Conservation (phyloP, 352 stramenopile genomes). For the Aphanomyces astaci region DNA sequence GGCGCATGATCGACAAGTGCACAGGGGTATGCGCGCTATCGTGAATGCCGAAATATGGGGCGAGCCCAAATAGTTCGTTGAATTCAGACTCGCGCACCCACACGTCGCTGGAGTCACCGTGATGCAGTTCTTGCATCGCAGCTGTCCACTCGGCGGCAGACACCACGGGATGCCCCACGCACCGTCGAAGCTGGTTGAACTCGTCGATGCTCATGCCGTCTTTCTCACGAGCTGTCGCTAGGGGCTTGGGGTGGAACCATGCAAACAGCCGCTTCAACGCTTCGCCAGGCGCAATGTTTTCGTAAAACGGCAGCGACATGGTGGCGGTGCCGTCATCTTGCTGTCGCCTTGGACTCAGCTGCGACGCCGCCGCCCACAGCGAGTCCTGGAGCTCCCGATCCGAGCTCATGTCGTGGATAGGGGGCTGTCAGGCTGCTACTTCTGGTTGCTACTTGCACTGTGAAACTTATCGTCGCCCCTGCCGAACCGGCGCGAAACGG, state of each 20-base stretch:
- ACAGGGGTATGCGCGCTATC: slow-evolving; percentile 88
- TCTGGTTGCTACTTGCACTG: not conserved
- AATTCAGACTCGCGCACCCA: slow-evolving; percentile 34
- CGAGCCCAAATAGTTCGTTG: slow-evolving; percentile 45
- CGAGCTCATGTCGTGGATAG: not conserved
- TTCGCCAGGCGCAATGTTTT: slow-evolving; percentile 40
- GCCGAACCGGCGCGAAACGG: not conserved
- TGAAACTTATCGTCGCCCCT: not conserved
- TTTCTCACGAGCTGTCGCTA: not conserved
- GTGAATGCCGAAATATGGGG: slow-evolving; percentile 61
- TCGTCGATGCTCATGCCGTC: slow-evolving; percentile 31
- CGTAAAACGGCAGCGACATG: slow-evolving; percentile 43
- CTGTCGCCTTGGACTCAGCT: slow-evolving; percentile 24
- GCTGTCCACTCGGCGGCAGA: slow-evolving; percentile 31
- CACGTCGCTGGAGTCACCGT: slow-evolving; percentile 3
- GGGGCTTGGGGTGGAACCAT: slow-evolving; percentile 27
- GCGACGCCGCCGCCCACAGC: slow-evolving; percentile 1
- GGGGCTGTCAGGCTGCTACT: not conserved
- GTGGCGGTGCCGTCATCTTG: slow-evolving; percentile 25
- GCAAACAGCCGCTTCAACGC: slow-evolving; percentile 40
- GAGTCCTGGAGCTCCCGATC: not conserved
- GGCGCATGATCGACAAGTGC: slow-evolving; percentile 38
- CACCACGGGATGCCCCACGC: slow-evolving; percentile 30
- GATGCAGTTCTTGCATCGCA: slow-evolving; percentile 37
- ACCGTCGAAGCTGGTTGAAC: slow-evolving; percentile 40